Percentiles rank a stretch among this genome's conserved stretches.
phyloP scores from a whole-genome alignment of 768 basidiomycete genomes.

The Fistulinella prunicolor region DNA sequence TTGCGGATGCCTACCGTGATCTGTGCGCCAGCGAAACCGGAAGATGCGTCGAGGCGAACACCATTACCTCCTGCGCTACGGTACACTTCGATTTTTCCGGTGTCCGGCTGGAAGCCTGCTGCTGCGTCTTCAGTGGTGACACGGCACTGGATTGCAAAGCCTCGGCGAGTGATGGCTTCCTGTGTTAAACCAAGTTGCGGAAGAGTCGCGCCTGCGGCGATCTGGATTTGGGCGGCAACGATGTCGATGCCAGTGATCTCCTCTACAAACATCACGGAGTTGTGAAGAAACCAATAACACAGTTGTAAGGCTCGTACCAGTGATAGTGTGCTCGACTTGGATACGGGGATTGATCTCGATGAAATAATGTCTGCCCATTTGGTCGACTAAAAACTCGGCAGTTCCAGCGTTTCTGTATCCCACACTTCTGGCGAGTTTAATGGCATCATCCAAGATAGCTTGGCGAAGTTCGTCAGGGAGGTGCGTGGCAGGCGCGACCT shows the following conservation, averaged over 20 bases:
- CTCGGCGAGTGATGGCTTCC: conserved; percentile 92
- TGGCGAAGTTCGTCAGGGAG: conserved; percentile 88
- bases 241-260: conserved; percentile 99
- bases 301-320: conserved; percentile 52
- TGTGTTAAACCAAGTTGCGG: conserved; percentile 94
- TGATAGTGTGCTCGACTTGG: conserved; percentile 99
- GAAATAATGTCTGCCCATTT: conserved; percentile 95
- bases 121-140: conserved; percentile 97
- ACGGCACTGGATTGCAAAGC: conserved; percentile 98
- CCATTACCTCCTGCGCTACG: conserved; percentile 98
- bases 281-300: background rate
- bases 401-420: conserved; percentile 97
- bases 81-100: conserved; percentile 99
- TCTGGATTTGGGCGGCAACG: conserved; percentile 98
- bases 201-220: conserved; percentile 96
- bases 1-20: conserved; percentile 70
- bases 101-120: conserved; percentile 94
- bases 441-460: conserved; percentile 85
- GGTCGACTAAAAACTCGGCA: conserved; percentile 97
- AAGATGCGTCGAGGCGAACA: conserved; percentile 93
- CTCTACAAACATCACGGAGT: conserved; percentile 52
- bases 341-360: conserved; percentile 99
- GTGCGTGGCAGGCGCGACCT: conserved; percentile 95
- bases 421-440: conserved; percentile 91
- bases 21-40: conserved; percentile 98